Evolutionary conservation across 176 grass and related monocot species (phyloP).

Genomic region (Urochloa ruziziensis): DNA sequence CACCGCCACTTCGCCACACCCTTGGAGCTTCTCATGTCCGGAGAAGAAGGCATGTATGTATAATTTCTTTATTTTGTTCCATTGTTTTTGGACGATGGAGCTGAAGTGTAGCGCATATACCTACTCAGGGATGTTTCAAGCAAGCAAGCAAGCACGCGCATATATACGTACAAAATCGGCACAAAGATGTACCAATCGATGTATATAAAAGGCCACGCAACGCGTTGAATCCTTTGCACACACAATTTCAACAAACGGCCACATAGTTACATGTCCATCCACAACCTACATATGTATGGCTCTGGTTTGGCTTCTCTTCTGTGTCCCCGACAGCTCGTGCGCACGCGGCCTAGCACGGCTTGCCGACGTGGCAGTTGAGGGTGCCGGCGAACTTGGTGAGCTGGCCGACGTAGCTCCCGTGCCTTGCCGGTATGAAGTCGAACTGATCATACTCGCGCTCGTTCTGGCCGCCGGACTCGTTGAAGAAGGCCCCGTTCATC

Average conservation of each 20-base stretch:
- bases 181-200: not conserved
- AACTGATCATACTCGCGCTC: conserved; percentile 5
- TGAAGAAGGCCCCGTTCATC: conserved; percentile 79
- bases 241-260: not conserved
- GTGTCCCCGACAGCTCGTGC: too few relatives aligned
- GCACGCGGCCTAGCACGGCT: too few relatives aligned
- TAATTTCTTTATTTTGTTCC: too few relatives aligned
- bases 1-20: too few relatives aligned
- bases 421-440: conserved; percentile 65
- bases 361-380: conserved; percentile 39
- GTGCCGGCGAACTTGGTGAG: conserved; percentile 63
- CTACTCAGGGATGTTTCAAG: not conserved
- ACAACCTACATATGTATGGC: not conserved
- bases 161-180: not conserved
- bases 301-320: not conserved
- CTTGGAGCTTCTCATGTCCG: too few relatives aligned
- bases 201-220: not conserved
- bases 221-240: not conserved
- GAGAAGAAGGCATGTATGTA: too few relatives aligned
- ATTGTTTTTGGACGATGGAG: too few relatives aligned
- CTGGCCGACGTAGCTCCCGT: conserved; percentile 36
- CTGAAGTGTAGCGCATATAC: too few relatives aligned
- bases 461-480: conserved; percentile 50
- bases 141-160: not conserved
- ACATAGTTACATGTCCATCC: not conserved